A percentile compares a stretch with the other conserved stretches of the same genome.
Evolutionary conservation across 305 asterid genomes (phyloP).

Genomic region (Solanum hybrid): DNA sequence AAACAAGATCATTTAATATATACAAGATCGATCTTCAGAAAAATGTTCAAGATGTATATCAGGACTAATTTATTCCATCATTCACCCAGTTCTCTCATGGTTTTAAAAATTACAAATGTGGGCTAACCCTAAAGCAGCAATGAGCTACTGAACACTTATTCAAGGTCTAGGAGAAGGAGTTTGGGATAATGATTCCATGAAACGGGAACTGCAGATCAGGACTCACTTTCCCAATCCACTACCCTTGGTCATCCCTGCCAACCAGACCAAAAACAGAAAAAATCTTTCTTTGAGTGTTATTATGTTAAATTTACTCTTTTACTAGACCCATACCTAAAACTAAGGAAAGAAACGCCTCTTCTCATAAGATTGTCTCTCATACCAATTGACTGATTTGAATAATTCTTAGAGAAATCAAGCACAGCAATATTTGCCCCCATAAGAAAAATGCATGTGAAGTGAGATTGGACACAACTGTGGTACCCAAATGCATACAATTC

Average conservation of each 20-base stretch:
- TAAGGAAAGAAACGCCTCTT: background rate
- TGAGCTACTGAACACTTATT: background rate
- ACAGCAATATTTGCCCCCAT: background rate
- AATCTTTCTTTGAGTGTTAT: background rate
- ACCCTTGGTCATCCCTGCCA: background rate
- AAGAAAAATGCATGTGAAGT: background rate
- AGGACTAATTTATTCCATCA: background rate
- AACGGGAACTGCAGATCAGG: background rate
- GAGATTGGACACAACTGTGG: background rate
- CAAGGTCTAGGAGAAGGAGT: background rate
- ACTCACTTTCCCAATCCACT: background rate
- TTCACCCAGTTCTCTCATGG: background rate
- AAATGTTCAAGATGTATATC: background rate
- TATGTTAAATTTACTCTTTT: background rate
- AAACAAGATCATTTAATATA: background rate
- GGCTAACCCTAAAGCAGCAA: background rate
- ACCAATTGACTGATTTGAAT: background rate
- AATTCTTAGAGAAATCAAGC: background rate
- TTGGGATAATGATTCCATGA: background rate
- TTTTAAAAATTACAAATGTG: background rate
- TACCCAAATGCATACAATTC: background rate
- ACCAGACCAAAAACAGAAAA: background rate
- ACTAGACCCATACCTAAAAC: background rate
- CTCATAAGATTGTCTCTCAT: background rate
- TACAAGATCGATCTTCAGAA: background rate